A percentile compares a stretch with the other conserved stretches of the same genome.
phyloP scores from a whole-genome alignment of 1,284 basidiomycete genomes.

The Apiotrichum siamense region DNA sequence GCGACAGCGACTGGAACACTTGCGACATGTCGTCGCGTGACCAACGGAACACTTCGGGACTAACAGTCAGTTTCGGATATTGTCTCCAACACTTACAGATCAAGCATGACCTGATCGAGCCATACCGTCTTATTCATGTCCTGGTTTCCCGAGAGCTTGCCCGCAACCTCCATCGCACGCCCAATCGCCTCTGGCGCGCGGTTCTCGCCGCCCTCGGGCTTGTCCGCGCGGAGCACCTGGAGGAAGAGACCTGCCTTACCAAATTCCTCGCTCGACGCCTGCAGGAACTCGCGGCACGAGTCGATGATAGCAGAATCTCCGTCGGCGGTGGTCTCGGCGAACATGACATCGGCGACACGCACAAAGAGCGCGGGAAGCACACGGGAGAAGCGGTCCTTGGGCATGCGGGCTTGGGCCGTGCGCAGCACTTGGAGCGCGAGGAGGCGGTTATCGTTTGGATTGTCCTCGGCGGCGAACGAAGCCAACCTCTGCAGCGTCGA shows the following conservation, averaged over 20 bases:
- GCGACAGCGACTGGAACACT: conserved; percentile 22
- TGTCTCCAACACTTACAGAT: conserved; percentile 13
- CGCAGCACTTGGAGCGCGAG: conserved; percentile 32
- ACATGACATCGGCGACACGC: conserved; percentile 20
- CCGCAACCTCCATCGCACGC: conserved; percentile 6
- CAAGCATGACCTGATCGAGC: conserved; percentile 15
- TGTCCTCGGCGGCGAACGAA: conserved; percentile 17
- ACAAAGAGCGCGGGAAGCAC: conserved; percentile 27
- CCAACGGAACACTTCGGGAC: conserved; percentile 28
- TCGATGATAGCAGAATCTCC: conserved; percentile 11
- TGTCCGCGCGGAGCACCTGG: conserved; percentile 23
- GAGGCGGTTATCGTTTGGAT: conserved; percentile 29
- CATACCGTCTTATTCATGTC: conserved; percentile 11
- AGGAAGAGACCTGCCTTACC: conserved; percentile 31
- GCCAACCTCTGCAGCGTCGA: conserved; percentile 27
- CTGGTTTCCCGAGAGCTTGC: neutral
- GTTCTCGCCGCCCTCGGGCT: neutral
- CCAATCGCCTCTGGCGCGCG: conserved; percentile 1
- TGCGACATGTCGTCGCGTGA: conserved; percentile 20
- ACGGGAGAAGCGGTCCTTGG: conserved; percentile 23
- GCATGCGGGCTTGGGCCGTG: conserved; percentile 24
- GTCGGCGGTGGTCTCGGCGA: conserved; percentile 9
- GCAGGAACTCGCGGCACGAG: conserved; percentile 7
- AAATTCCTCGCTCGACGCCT: conserved; percentile 11
- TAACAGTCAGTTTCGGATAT: conserved; percentile 2